Evolutionary conservation across 768 basidiomycete species (phyloP).

Genomic region (Hypholoma fasciculare): DNA sequence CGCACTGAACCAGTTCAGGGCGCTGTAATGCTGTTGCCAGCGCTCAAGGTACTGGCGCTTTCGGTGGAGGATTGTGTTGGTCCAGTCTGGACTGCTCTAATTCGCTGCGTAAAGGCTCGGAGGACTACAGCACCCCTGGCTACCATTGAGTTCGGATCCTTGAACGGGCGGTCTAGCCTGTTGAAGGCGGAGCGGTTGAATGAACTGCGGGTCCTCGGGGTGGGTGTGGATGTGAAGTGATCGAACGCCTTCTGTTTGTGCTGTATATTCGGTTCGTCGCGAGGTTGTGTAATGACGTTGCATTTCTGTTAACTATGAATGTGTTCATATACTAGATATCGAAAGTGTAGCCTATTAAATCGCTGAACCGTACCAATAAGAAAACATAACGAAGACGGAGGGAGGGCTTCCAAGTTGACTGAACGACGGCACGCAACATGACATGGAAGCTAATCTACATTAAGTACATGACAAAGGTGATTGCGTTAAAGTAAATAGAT

Average conservation of each 20-base stretch:
- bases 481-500: too few species aligned
- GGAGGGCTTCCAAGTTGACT: too few species aligned
- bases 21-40: background rate
- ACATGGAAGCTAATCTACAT: too few species aligned
- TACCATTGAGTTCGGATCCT: background rate
- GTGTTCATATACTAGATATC: too few species aligned
- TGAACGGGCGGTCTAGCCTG: background rate
- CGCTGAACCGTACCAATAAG: too few species aligned
- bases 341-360: too few species aligned
- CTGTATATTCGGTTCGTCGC: background rate
- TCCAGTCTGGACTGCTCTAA: background rate
- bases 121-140: background rate
- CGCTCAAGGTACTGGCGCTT: background rate
- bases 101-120: background rate
- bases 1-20: too few species aligned
- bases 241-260: background rate
- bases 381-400: too few species aligned
- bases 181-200: background rate
- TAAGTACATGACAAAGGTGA: too few species aligned
- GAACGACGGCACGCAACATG: too few species aligned
- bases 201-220: background rate
- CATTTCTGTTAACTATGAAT: too few species aligned
- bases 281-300: too few species aligned
- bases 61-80: background rate
- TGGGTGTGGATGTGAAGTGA: background rate